Evolutionary conservation across 805 yeast genomes (phyloP), one percentile per base, ranked within the genome.

Genomic region (Pichia heedii): DNA sequence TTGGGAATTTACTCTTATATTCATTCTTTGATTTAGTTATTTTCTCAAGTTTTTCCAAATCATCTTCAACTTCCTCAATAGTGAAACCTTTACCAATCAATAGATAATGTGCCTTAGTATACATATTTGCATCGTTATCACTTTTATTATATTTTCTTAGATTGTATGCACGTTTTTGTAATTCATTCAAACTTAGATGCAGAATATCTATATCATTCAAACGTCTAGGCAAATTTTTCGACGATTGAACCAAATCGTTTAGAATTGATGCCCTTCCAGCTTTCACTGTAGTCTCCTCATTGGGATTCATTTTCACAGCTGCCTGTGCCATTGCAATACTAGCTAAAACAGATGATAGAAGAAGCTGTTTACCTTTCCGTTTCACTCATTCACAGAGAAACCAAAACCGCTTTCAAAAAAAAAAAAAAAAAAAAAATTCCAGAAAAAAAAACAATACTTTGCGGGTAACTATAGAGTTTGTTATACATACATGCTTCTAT

Each of bases 21-120:
- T 27, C 33, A 19, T 36, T 35, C 2, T 26, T 29, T 30, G 22
- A 36, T 18, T 26, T 24, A 12, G 38, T 32, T 21, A 40, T 32
- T 33, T 43, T 41, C 36, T 66, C 63, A 45, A 72, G 58, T 33
- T 73, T 52, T 40, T 71, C 69, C 45, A 81, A 62, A 39, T 78
- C 81, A 27, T 63, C 64, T 50, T 84, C 88, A 33, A 89, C 78
- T 45, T 86, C 93, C 53, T 86, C 95, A 40, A 90, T 81, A 35
- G 85, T 79, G 41, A 88, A 74, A 1, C 97, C 97, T 55, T 90
- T 82, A 1, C 89, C 84, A 6, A 96, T 96, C 36, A 90, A 67
- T 33, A 93, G 66, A 60, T 93, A 93, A 57, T 93, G 97, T 2
- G 85, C 93, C 54, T 79, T 81, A 3, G 87, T 81, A 54, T 66